phyloP scores from a whole-genome alignment of 2,329 filamentous ascomycete species.

The Pseudomassariella vexata region DNA sequence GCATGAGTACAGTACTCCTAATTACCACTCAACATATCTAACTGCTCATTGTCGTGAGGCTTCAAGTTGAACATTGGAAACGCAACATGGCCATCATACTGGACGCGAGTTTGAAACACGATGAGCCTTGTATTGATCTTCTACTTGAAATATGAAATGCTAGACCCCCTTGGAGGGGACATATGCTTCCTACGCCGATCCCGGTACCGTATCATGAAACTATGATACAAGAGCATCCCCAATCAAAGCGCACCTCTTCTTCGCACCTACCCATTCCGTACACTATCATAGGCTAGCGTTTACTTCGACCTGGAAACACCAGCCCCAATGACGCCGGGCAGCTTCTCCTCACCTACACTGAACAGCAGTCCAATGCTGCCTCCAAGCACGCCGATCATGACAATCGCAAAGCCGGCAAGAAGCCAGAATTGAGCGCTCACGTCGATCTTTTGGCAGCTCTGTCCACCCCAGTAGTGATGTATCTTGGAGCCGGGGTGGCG shows the following conservation, averaged over 20 bases:
- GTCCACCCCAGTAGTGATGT: constrained; percentile 73
- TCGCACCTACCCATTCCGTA: constrained; percentile 4
- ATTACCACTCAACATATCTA: no score
- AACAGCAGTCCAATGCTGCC: constrained; percentile 75
- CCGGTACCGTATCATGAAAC: no score
- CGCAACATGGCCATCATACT: no score
- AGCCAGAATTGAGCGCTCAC: constrained; percentile 86
- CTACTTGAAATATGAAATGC: constrained; percentile 6
- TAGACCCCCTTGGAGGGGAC: not conserved
- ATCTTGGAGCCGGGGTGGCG: constrained; percentile 44
- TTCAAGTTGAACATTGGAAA: no score
- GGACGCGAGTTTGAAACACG: no score
- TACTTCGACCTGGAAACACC: constrained; percentile 72
- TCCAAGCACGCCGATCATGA: constrained; percentile 61
- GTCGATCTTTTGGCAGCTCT: constrained; percentile 86
- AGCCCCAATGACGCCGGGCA: constrained; percentile 93
- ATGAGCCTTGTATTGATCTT: constrained; percentile 5
- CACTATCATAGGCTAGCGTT: constrained; percentile 11
- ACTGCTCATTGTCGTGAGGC: no score
- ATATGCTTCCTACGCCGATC: no score
- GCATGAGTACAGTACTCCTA: constrained; percentile 2
- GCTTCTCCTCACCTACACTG: constrained; percentile 76
- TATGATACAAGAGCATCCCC: not conserved
- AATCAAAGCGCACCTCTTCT: not conserved
- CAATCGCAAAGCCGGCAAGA: constrained; percentile 67